phyloP scores from a whole-genome alignment of 805 yeast species.

The Starmera pachycereana region DNA sequence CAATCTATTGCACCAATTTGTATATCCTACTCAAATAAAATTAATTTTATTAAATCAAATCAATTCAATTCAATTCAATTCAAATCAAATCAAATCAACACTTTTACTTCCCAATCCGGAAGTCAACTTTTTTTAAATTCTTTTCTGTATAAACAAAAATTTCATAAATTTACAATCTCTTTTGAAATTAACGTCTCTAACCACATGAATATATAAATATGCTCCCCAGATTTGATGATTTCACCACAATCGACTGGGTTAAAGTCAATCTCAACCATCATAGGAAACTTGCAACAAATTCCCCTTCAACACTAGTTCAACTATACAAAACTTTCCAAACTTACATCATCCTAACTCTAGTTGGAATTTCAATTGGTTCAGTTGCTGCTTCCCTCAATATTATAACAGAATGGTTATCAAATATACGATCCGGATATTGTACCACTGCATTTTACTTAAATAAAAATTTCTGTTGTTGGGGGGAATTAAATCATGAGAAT shows the following conservation, averaged over 20 bases:
- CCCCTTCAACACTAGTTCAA: slow-evolving; percentile 5
- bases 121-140: neutral
- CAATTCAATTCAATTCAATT: too few relatives aligned
- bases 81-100: too few relatives aligned
- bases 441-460: slow-evolving; percentile 56
- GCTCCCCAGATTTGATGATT: slow-evolving; percentile 39
- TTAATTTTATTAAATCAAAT: too few relatives aligned
- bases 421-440: slow-evolving; percentile 74
- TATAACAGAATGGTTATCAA: slow-evolving; percentile 79
- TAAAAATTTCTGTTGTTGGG: slow-evolving; percentile 77
- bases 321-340: slow-evolving; percentile 16
- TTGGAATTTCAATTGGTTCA: slow-evolving; percentile 70
- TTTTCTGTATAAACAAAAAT: too few relatives aligned
- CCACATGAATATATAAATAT: too few relatives aligned
- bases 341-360: slow-evolving; percentile 66
- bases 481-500: slow-evolving; percentile 26
- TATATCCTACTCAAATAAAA: too few relatives aligned
- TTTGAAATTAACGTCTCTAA: too few relatives aligned
- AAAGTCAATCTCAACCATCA: slow-evolving; percentile 48
- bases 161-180: too few relatives aligned
- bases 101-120: neutral
- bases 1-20: too few relatives aligned
- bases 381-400: slow-evolving; percentile 79
- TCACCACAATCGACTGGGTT: slow-evolving; percentile 62
- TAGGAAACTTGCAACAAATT: slow-evolving; percentile 5